A percentile compares a stretch with the other conserved stretches of the same genome.
These are phyloP conservation scores for Ocimum tenuiflorum DNA, from an alignment of 257 asterid species.

Conservation along the genomic window DNA sequence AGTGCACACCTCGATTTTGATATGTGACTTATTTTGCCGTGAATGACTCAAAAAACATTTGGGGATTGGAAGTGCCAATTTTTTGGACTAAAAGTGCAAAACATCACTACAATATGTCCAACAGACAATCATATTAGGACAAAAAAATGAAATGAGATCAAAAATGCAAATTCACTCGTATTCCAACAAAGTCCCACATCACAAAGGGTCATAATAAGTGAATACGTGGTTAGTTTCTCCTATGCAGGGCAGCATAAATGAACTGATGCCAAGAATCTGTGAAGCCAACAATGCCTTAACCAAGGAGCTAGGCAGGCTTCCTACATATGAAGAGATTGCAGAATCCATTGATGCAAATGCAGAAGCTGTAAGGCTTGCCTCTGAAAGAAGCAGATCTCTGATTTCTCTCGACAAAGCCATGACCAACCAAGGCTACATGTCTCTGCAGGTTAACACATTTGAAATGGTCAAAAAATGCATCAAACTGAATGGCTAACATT, in stretches of 20 bases:
- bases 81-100: too few relatives aligned
- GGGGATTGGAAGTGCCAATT: too few relatives aligned
- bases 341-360: constrained; percentile 27
- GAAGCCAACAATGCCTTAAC: constrained; percentile 43
- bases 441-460: constrained; percentile 42
- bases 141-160: too few relatives aligned
- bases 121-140: too few relatives aligned
- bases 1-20: too few relatives aligned
- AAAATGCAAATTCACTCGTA: too few relatives aligned
- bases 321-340: constrained; percentile 51
- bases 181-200: too few relatives aligned
- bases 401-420: constrained; percentile 47
- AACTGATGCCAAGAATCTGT: constrained; percentile 49
- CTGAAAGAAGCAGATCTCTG: constrained; percentile 42
- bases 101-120: too few relatives aligned
- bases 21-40: too few relatives aligned
- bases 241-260: constrained; percentile 53
- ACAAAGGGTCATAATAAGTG: constrained; percentile 35
- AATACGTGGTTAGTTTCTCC: constrained; percentile 36
- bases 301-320: constrained; percentile 36
- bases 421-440: constrained; percentile 35
- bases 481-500: too few relatives aligned
- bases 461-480: neutral
- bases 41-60: too few relatives aligned
- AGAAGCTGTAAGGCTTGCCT: constrained; percentile 40